Percentiles rank a stretch among this genome's conserved stretches.
These are phyloP conservation scores for Mycena capillaripes DNA, from an alignment of 768 basidiomycete genomes.

Conservation along the genomic window DNA sequence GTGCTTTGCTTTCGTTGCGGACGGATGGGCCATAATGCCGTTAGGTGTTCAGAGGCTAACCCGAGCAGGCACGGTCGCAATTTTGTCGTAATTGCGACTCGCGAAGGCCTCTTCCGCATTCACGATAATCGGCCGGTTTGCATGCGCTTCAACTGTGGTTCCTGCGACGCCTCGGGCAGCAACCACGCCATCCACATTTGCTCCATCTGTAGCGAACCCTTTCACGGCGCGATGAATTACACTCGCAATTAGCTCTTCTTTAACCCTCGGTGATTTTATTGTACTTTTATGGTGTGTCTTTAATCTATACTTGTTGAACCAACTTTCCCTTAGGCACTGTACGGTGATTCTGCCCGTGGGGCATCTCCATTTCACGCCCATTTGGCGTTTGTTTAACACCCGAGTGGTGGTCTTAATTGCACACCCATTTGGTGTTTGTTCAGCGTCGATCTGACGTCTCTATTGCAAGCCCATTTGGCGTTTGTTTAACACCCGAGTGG, in stretches of 20 bases:
- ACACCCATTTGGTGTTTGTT: too few species aligned
- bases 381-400: too few species aligned
- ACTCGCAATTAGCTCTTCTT: conserved; percentile 33
- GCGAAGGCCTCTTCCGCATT: conserved; percentile 16
- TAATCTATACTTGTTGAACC: too few species aligned
- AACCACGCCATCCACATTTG: conserved; percentile 23
- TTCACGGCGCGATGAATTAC: conserved; percentile 19
- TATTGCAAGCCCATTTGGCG: too few species aligned
- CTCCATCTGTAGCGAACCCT: conserved; percentile 18
- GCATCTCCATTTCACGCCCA: too few species aligned
- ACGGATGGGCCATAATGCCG: background rate
- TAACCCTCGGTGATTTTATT: too few species aligned
- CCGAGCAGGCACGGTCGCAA: conserved; percentile 10
- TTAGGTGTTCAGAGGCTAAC: background rate
- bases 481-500: too few species aligned
- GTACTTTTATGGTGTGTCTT: too few species aligned
- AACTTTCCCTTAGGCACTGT: too few species aligned
- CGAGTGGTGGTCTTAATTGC: too few species aligned
- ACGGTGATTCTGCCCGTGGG: too few species aligned
- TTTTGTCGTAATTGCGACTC: conserved; percentile 18
- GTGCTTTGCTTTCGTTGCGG: conserved; percentile 27
- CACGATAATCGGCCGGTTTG: conserved; percentile 7
- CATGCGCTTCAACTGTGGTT: background rate
- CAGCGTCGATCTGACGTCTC: too few species aligned
- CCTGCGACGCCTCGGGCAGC: background rate